Conservation (phyloP, 805 yeast genomes). For the Diddensiella santjacobensis region DNA sequence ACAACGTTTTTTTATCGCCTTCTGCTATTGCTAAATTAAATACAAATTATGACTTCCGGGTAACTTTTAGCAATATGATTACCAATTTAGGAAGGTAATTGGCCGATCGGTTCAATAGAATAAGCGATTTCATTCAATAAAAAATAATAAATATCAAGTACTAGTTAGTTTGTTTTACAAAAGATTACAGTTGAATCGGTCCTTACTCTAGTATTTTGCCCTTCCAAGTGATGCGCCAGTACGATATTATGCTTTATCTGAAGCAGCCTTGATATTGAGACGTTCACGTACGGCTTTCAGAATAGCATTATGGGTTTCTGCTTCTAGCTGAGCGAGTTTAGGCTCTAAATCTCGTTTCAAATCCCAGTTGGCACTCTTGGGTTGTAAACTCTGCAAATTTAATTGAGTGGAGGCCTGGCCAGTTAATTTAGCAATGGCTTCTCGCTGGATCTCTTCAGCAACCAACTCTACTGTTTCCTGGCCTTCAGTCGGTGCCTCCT, state of each 20-base stretch:
- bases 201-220: too few relatives aligned
- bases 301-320: conserved; percentile 43
- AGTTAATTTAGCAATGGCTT: conserved; percentile 26
- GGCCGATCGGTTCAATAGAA: neutral
- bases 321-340: conserved; percentile 38
- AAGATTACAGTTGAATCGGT: neutral
- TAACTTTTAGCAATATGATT: neutral
- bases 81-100: neutral
- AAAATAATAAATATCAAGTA: neutral
- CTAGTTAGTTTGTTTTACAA: neutral
- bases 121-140: neutral
- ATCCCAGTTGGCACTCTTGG: conserved; percentile 34
- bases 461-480: conserved; percentile 39
- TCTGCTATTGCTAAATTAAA: neutral
- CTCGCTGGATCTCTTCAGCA: conserved; percentile 30
- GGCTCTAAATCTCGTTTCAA: conserved; percentile 39
- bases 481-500: conserved; percentile 28
- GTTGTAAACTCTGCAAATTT: conserved; percentile 25
- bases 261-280: conserved; percentile 9
- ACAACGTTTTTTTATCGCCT: neutral
- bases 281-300: conserved; percentile 39
- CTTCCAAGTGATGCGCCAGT: too few relatives aligned
- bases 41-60: neutral
- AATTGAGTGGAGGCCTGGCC: conserved; percentile 19
- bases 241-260: too few relatives aligned